Base-by-base conservation (phyloP, 129 eudicot genomes). In the Ambrosia artemisiifolia region DNA sequence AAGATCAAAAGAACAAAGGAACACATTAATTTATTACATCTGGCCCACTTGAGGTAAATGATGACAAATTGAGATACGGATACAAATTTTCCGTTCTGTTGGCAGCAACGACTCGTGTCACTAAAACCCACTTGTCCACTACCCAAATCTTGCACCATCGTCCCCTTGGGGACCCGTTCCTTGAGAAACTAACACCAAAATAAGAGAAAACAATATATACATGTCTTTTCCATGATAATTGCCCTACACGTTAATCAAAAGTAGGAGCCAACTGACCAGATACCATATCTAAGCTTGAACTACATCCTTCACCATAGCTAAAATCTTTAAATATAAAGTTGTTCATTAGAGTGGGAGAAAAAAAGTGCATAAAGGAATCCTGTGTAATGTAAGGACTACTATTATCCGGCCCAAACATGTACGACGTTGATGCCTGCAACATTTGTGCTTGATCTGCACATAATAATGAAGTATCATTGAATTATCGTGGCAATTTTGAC, bases 141-240 rank as follows among this genome's bases (percentile, higher is more conserved):
- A 79, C 83, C 46, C 83, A 47, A 73, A 73, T 67, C 79, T 79
- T 79, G 74, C 83, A 73, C 83, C 83, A 79, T 48, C 75, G 61
- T 67, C 73, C 59, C 66, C 74, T 79, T 16, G 83, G 83, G 12
- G 78, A 73, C 28, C 70, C 30, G 30, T 51, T 51, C 59, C 74
- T 74, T 38, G 72, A 50, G 48, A 70, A 70, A 56, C 20, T 33
- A 57, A 64, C 51, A 64, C 51, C 64, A 64, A 42, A 53, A 65
- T 43, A 72, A 28, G 77, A 54, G 73, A 77, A 43, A 18, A 71
- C 36, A 17, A 3, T 17, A 51, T 51, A 30, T 51, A 51, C 59
- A 56, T 67, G 74, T 40, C 75, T 64, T 49, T 61, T 60, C 70
- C 73, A 56, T 40, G 20, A 67, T 10, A 70, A 73, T 10, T 69